Evolutionary conservation across 306 rosid genomes (phyloP), one percentile per base, ranked within the genome.

Genomic region (Medicago arabica): DNA sequence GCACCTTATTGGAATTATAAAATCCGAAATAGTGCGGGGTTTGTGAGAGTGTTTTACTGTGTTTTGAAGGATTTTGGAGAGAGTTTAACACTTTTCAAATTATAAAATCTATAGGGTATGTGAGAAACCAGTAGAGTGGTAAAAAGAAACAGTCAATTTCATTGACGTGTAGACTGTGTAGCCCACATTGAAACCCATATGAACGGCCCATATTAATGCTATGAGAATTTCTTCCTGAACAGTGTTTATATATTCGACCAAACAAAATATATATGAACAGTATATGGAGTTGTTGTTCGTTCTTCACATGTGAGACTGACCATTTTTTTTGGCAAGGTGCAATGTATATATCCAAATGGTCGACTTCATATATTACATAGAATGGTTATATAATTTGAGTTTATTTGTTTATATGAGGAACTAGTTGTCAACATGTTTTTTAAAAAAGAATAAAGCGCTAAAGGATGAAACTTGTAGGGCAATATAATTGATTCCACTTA

Each of bases 401-500:
- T 64, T 49, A 51, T 8, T 14, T 40, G 36, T 62, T 41, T 36
- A 51, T 16, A 43, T 7, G 38, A 67, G 6, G 7, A 72, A 17
- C 53, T 64, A 64, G 19, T 25, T 63, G 39, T n/a, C 44, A 51
- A 38, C 18, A 36, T 19, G n/a, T 4, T 25, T 21, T 31, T 18
- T 19, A 55, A 55, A 28, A 25, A 25, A 17, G 0, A 10, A 39
- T 41, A 65, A 5, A 72, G 64, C 43, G 21, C 63, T 21, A 21
- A 36, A 47, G 21, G 46, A 39, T 14, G 39, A 23, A 80, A 74
- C 31, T 74, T 74, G 71, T 12, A 31, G 60, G 39, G 18, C 25
- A 7, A 57, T 28, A 74, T 80, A 58, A 67, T 74, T 73, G 75
- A 80, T 58, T 58, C 17, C 59, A 58, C 28, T 59, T 58, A 67